phyloP scores from a whole-genome alignment of 2,329 filamentous ascomycete species.

The Pestalotiopsis sp. region DNA sequence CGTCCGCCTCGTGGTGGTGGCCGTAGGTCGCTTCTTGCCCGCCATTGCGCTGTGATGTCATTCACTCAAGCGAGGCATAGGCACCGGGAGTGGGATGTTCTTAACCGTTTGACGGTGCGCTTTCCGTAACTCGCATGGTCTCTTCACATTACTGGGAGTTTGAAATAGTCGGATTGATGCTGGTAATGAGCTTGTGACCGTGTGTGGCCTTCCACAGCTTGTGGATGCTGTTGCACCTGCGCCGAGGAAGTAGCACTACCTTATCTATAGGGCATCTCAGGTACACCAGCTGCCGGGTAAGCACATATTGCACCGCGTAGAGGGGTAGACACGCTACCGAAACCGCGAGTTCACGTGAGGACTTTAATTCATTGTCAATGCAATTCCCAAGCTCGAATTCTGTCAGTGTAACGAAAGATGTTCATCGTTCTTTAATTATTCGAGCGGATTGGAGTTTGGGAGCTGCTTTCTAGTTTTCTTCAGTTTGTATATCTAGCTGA shows the following conservation, averaged over 20 bases:
- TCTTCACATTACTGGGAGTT: background rate
- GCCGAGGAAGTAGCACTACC: no score
- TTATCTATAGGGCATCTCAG: background rate
- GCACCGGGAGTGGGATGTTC: background rate
- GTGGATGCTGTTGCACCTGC: background rate
- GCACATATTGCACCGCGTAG: background rate
- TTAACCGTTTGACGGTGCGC: background rate
- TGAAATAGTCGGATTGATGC: background rate
- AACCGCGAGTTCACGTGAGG: conserved; percentile 1
- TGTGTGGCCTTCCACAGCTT: background rate
- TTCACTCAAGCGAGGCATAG: background rate
- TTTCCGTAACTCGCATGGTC: background rate
- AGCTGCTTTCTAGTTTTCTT: no score
- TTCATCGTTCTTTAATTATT: no score
- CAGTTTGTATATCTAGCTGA: no score
- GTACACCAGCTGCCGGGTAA: background rate
- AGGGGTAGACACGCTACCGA: background rate
- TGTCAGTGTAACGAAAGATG: background rate
- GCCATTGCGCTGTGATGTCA: conserved; percentile 24
- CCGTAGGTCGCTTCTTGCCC: conserved; percentile 28
- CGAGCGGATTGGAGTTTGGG: no score
- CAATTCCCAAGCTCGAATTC: background rate
- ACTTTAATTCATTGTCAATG: background rate
- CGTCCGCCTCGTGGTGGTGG: conserved; percentile 20
- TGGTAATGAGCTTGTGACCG: background rate